Percentiles rank a stretch among this genome's conserved stretches.
Conservation (phyloP, 2,329 filamentous ascomycete genomes). For the Apiospora hydei region DNA sequence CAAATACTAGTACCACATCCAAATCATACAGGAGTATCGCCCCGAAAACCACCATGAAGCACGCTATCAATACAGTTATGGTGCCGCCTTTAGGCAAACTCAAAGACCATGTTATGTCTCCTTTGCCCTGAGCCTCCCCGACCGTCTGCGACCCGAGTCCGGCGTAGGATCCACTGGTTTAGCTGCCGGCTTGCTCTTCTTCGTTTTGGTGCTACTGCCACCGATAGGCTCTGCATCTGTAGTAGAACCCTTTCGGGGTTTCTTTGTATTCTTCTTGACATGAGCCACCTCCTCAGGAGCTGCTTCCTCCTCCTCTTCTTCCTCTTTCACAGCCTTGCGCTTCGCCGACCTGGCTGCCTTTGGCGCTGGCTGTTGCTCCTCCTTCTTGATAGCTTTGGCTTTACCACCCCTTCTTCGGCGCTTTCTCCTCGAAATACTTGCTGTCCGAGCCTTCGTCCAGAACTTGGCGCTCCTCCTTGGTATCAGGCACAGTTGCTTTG, state of each 20-base stretch:
- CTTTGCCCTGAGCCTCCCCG: slow-evolving; percentile 11
- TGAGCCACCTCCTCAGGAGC: not conserved
- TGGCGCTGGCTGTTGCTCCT: slow-evolving; percentile 29
- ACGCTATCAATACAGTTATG: not conserved
- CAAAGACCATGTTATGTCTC: not conserved
- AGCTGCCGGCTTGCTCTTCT: slow-evolving; percentile 39
- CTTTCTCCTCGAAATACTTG: slow-evolving; percentile 33
- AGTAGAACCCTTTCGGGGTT: not conserved
- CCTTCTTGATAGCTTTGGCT: slow-evolving; percentile 27
- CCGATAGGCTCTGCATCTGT: not conserved
- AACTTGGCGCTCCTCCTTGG: slow-evolving; percentile 46
- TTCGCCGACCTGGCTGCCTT: slow-evolving; percentile 25
- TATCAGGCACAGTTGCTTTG: slow-evolving; percentile 44
- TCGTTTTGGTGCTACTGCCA: slow-evolving; percentile 28
- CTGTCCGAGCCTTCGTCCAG: slow-evolving; percentile 32
- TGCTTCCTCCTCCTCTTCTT: slow-evolving; percentile 35
- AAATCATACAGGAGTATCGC: not conserved
- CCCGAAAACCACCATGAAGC: not conserved
- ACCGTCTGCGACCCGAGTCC: slow-evolving; percentile 25
- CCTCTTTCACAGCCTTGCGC: slow-evolving; percentile 32
- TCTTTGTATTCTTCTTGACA: not conserved
- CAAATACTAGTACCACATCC: not conserved
- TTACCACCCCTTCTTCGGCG: slow-evolving; percentile 27
- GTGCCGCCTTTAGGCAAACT: not conserved
- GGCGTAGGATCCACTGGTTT: slow-evolving; percentile 33